Evolutionary conservation across 2,329 filamentous ascomycete genomes (phyloP).

Genomic region (Calonectria pseudoturangicola): DNA sequence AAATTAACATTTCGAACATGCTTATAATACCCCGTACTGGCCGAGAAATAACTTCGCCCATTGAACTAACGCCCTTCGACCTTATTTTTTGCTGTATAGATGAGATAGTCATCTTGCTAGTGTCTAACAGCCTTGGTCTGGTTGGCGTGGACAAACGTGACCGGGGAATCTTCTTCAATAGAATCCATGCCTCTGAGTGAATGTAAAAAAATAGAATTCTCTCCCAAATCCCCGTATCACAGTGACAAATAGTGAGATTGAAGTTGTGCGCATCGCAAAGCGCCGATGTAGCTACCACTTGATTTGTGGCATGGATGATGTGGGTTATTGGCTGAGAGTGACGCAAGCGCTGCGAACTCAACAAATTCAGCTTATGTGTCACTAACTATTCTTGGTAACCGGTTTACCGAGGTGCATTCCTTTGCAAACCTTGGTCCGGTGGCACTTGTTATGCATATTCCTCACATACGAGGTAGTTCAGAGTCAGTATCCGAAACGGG

Average conservation of each 20-base stretch:
- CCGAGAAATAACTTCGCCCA: too few species aligned
- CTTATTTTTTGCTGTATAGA: too few species aligned
- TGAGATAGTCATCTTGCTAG: too few species aligned
- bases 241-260: too few species aligned
- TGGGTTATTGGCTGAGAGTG: not conserved
- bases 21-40: not conserved
- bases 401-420: not conserved
- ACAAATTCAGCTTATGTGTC: not conserved
- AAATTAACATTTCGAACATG: not conserved
- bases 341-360: not conserved
- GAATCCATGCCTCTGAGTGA: too few species aligned
- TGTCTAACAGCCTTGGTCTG: too few species aligned
- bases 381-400: not conserved
- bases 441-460: conserved; percentile 3
- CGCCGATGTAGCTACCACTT: not conserved
- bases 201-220: too few species aligned
- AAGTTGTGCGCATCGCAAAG: not conserved
- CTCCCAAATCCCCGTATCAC: not conserved
- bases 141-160: too few species aligned
- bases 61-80: too few species aligned
- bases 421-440: not conserved
- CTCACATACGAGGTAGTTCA: not conserved
- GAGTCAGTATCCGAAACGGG: not conserved
- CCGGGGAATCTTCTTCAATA: too few species aligned
- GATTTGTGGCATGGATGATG: not conserved